Conservation (phyloP, 805 yeast genomes). For the Saturnispora halmiae region DNA sequence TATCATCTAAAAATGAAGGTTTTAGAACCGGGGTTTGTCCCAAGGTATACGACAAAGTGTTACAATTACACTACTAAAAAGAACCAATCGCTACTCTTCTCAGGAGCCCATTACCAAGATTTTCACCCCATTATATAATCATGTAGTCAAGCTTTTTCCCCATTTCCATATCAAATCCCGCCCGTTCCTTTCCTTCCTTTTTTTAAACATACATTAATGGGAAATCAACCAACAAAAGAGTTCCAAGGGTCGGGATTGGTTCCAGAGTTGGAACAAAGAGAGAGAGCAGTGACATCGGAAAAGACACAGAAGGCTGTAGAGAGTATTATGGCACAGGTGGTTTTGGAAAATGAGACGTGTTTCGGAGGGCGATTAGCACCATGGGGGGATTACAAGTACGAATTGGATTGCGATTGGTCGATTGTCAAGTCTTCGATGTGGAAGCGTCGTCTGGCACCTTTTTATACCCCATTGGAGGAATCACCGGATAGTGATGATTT, state of each 20-base stretch:
- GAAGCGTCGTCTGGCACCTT: conserved; percentile 74
- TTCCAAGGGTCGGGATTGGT: neutral
- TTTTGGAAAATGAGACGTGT: conserved; percentile 57
- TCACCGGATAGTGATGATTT: conserved; percentile 65
- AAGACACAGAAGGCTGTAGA: conserved; percentile 43
- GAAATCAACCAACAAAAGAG: conserved; percentile 3
- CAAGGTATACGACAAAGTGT: neutral
- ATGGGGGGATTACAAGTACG: conserved; percentile 75
- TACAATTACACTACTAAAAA: neutral
- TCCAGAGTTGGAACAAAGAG: neutral
- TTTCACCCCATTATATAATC: no score
- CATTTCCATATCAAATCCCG: neutral
- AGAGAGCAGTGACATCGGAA: conserved; percentile 10
- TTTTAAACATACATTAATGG: conserved; percentile 2
- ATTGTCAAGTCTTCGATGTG: conserved; percentile 65
- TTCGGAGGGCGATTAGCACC: conserved; percentile 96
- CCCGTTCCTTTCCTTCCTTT: conserved; percentile 1
- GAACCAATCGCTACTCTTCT: no score
- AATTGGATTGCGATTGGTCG: conserved; percentile 62
- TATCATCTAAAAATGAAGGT: no score
- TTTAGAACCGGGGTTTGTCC: neutral
- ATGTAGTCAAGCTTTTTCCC: neutral
- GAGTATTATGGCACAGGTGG: conserved; percentile 48
- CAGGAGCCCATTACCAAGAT: no score
- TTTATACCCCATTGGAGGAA: conserved; percentile 82